A percentile compares a stretch with the other conserved stretches of the same genome.
Conservation (phyloP, 2,329 filamentous ascomycete genomes). For the Trichoderma koningiopsis region DNA sequence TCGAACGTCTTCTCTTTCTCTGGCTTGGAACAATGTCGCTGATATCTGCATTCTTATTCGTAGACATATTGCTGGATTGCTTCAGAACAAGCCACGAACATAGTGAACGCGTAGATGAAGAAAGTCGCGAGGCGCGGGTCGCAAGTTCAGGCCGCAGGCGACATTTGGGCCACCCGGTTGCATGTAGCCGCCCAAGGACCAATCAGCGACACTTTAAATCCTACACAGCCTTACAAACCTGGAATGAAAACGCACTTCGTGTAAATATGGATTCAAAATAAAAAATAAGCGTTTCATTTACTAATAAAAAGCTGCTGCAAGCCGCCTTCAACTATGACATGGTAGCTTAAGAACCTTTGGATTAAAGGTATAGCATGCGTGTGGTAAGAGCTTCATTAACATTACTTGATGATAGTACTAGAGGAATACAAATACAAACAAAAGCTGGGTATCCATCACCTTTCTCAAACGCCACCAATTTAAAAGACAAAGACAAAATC, state of each 20-base stretch:
- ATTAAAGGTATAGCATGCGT: too few species aligned
- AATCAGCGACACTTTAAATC: background rate
- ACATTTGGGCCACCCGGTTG: background rate
- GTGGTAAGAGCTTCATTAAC: background rate
- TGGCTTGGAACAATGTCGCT: background rate
- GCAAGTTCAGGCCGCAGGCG: background rate
- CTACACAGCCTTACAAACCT: too few species aligned
- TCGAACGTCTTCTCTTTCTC: background rate
- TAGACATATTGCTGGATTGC: background rate
- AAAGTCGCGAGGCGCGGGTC: too few species aligned
- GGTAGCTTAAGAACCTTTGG: too few species aligned
- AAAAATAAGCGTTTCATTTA: too few species aligned
- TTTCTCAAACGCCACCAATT: constrained; percentile 1
- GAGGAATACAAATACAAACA: background rate
- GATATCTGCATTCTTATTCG: background rate
- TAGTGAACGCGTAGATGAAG: background rate
- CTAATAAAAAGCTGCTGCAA: too few species aligned
- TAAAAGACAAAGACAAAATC: constrained; percentile 63
- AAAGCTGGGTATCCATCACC: background rate
- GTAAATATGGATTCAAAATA: too few species aligned
- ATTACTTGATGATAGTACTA: background rate
- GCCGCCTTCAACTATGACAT: too few species aligned
- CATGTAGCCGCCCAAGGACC: background rate
- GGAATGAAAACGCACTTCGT: too few species aligned
- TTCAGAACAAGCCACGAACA: background rate